These are phyloP conservation scores for Tricholoma saponaceum DNA, from an alignment of 768 basidiomycete genomes.

Conservation along the genomic window DNA sequence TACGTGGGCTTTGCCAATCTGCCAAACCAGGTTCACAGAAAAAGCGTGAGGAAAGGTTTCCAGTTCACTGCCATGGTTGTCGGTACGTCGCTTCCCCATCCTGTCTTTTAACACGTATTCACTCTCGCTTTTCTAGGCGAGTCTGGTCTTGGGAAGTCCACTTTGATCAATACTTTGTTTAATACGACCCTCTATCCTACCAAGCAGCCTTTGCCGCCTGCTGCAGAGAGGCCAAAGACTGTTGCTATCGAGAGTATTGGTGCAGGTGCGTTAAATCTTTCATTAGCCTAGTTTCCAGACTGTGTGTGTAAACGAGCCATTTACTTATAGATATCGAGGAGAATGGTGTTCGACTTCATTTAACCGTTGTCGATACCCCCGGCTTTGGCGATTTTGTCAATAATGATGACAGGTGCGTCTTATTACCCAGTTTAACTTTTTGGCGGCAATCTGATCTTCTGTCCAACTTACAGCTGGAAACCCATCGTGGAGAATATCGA, in stretches of 20 bases:
- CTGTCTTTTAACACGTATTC: slow-evolving; percentile 18
- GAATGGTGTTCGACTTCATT: slow-evolving; percentile 91
- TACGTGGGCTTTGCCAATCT: slow-evolving; percentile 97
- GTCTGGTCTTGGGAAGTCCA: slow-evolving; percentile 98
- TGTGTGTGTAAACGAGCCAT: slow-evolving; percentile 20
- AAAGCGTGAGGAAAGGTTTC: slow-evolving; percentile 97
- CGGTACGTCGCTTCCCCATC: slow-evolving; percentile 43
- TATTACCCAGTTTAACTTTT: slow-evolving; percentile 10
- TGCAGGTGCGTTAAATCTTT: slow-evolving; percentile 63
- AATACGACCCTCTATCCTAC: slow-evolving; percentile 92
- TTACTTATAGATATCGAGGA: slow-evolving; percentile 89
- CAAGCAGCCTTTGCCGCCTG: slow-evolving; percentile 80
- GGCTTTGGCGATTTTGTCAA: slow-evolving; percentile 99
- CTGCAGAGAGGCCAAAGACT: slow-evolving; percentile 85
- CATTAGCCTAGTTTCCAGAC: slow-evolving; percentile 12
- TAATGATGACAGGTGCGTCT: slow-evolving; percentile 88
- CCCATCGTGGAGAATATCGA: slow-evolving; percentile 99
- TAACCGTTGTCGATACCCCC: slow-evolving; percentile 99
- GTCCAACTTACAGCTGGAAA: slow-evolving; percentile 70
- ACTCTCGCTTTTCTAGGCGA: slow-evolving; percentile 58
- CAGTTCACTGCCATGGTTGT: slow-evolving; percentile 99
- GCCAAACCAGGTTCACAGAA: slow-evolving; percentile 98
- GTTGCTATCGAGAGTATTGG: slow-evolving; percentile 98
- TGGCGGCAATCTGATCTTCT: slow-evolving; percentile 16
- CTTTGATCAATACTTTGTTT: slow-evolving; percentile 98